Evolutionary conservation across 108 stramenopile genomes (phyloP), one percentile per base, ranked within the genome.

Genomic region (Skeletonema tropicum): DNA sequence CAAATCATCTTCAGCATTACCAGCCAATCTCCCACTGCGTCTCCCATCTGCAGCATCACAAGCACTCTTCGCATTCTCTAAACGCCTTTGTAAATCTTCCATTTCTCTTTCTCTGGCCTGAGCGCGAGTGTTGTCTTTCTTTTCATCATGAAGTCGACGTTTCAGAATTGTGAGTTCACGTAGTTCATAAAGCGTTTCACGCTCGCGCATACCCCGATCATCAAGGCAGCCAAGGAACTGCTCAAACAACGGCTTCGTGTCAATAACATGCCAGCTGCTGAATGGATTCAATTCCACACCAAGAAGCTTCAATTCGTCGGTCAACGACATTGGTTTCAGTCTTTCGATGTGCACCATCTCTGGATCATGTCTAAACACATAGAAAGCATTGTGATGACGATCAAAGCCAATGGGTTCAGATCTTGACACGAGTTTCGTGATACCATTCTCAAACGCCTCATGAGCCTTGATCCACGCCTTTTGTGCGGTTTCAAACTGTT

Each of bases 391-490:
- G 55, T 77, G 80, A 68, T 90, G 68, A 32, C 91, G 84, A 81
- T 94, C 94, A 38, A 79, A 85, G 13, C 91, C 94, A 46, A 91
- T 68, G 2, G 91, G 90, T 74, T 90, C 90, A 5, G 88, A 91
- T 23, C 94, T 79, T 21, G 87, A 79, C 17, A 88, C 73, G 21
- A 88, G 75, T 9, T 78, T 79, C 60, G 80, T 82, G 38, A 89
- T 64, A 7, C 84, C 89, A 65, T 86, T 88, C 49, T 94, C 94
- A 66, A 87, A 92, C 3, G 88, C 83, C 48, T 92, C 91, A 26
- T 66, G 77, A 0, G 90, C 87, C 72, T 90, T 88, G 70, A 86
- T 81, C 64, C 89, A 85, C 33, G 72, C 86, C 60, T 76, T 84
- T 11, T 76, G 74, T 10, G 88, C 88, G 3, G 80, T 71, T 33